A percentile compares a stretch with the other conserved stretches of the same genome.
Evolutionary conservation across 805 yeast species (phyloP).

Genomic region (Metschnikowia dekortorum): DNA sequence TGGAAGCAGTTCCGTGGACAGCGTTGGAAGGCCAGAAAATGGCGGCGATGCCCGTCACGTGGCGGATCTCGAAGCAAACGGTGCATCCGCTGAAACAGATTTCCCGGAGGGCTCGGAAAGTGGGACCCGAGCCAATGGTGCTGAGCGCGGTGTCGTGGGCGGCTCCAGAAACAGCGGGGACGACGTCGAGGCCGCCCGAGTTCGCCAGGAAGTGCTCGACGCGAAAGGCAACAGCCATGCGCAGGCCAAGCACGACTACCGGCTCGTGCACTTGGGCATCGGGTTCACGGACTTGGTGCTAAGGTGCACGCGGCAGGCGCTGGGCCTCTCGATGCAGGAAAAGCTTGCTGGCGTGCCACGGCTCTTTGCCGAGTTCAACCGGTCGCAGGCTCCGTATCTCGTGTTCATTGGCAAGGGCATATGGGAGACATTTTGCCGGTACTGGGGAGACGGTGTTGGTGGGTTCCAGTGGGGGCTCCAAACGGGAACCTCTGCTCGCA

Average conservation of each 20-base stretch:
- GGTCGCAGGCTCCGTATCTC: constrained; percentile 36
- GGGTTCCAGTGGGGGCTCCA: constrained; percentile 54
- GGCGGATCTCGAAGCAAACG: too few species aligned
- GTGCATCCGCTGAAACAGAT: too few species aligned
- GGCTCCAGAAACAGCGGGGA: too few species aligned
- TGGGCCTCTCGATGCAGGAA: constrained; percentile 49
- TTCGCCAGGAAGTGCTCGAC: constrained; percentile 12
- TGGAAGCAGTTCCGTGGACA: too few species aligned
- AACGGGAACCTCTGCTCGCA: background rate
- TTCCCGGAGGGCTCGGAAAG: too few species aligned
- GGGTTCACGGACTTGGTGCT: constrained; percentile 72
- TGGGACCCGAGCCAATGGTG: too few species aligned
- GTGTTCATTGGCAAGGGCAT: constrained; percentile 72
- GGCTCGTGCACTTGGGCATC: constrained; percentile 39
- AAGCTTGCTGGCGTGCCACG: constrained; percentile 52
- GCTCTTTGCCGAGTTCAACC: constrained; percentile 42
- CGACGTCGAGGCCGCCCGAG: background rate
- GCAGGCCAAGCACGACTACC: constrained; percentile 37
- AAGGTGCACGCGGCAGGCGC: constrained; percentile 57
- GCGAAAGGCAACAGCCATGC: constrained; percentile 9
- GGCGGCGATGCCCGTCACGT: too few species aligned
- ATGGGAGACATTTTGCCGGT: constrained; percentile 56
- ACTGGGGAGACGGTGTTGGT: constrained; percentile 21
- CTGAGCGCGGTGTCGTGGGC: too few species aligned
- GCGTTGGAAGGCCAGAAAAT: too few species aligned